Conservation (phyloP, 306 rosid genomes). For the Sindora glabra region DNA sequence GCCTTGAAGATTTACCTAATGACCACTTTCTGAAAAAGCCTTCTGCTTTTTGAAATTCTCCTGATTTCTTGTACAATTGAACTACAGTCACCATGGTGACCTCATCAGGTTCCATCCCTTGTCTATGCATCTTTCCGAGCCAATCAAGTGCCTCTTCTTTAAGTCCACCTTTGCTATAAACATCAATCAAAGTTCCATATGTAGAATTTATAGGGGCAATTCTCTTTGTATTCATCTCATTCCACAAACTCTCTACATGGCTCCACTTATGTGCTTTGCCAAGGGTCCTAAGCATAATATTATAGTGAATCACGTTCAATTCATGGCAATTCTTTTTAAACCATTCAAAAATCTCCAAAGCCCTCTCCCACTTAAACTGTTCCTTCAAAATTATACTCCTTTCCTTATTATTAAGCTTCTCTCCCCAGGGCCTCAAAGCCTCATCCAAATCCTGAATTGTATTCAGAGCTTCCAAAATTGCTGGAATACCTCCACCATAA, state of each 20-base stretch:
- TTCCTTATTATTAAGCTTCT: constrained; percentile 46
- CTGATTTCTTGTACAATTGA: constrained; percentile 81
- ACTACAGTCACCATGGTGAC: constrained; percentile 87
- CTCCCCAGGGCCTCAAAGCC: constrained; percentile 58
- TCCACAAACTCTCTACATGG: constrained; percentile 50
- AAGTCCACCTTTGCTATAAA: constrained; percentile 68
- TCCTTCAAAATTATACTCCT: constrained; percentile 65
- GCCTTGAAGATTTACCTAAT: constrained; percentile 20
- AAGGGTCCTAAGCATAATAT: constrained; percentile 51
- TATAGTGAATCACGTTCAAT: constrained; percentile 71
- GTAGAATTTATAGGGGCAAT: constrained; percentile 67
- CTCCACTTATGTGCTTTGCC: constrained; percentile 64
- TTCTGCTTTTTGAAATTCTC: constrained; percentile 75
- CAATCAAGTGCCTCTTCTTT: constrained; percentile 65
- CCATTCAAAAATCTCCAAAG: constrained; percentile 68
- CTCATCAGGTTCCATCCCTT: constrained; percentile 86
- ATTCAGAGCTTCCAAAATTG: constrained; percentile 51
- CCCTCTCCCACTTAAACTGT: constrained; percentile 58
- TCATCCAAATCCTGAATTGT: constrained; percentile 45
- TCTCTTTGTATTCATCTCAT: constrained; percentile 54
- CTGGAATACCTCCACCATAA: constrained; percentile 58
- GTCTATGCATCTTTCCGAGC: constrained; percentile 68
- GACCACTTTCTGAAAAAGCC: constrained; percentile 75
- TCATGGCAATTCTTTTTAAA: constrained; percentile 56
- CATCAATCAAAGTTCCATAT: constrained; percentile 84